A percentile compares a stretch with the other conserved stretches of the same genome.
Conservation (phyloP, 2,329 filamentous ascomycete genomes). For the Shiraia bambusicola region DNA sequence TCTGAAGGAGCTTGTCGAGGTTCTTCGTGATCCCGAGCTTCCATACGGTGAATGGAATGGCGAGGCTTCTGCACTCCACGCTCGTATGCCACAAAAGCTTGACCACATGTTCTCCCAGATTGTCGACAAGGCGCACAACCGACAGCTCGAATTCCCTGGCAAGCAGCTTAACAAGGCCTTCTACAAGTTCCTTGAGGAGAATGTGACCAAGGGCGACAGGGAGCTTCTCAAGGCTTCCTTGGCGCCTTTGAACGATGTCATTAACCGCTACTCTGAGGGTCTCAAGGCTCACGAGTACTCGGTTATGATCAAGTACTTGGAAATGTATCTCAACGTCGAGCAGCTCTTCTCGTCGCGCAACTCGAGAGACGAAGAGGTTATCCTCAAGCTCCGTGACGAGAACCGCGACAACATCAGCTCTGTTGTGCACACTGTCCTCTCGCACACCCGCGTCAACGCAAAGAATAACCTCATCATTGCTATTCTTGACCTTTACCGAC, state of each 20-base stretch:
- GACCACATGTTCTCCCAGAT: conserved; percentile 80
- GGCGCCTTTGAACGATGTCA: conserved; percentile 73
- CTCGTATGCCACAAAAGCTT: conserved; percentile 93
- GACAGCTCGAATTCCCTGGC: conserved; percentile 85
- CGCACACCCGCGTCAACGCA: conserved; percentile 85
- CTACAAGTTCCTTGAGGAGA: conserved; percentile 85
- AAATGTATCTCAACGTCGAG: conserved; percentile 82
- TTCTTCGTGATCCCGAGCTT: conserved; percentile 84
- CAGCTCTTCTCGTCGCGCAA: conserved; percentile 82
- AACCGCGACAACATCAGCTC: conserved; percentile 88
- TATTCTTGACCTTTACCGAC: conserved; percentile 89
- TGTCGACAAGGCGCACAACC: conserved; percentile 76
- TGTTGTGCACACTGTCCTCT: conserved; percentile 86
- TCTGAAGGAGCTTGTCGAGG: conserved; percentile 84
- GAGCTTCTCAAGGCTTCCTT: conserved; percentile 72
- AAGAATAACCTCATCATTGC: conserved; percentile 94
- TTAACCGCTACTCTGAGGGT: conserved; percentile 80
- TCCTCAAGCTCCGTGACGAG: conserved; percentile 90
- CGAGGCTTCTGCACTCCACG: conserved; percentile 94
- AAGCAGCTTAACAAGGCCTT: conserved; percentile 84
- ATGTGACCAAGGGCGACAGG: conserved; percentile 71
- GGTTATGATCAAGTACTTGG: conserved; percentile 76
- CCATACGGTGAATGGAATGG: conserved; percentile 97
- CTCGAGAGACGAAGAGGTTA: conserved; percentile 86
- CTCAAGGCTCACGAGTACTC: conserved; percentile 87